These are phyloP conservation scores for Hericium rajendrae DNA, from an alignment of 768 basidiomycete genomes.

Conservation along the genomic window DNA sequence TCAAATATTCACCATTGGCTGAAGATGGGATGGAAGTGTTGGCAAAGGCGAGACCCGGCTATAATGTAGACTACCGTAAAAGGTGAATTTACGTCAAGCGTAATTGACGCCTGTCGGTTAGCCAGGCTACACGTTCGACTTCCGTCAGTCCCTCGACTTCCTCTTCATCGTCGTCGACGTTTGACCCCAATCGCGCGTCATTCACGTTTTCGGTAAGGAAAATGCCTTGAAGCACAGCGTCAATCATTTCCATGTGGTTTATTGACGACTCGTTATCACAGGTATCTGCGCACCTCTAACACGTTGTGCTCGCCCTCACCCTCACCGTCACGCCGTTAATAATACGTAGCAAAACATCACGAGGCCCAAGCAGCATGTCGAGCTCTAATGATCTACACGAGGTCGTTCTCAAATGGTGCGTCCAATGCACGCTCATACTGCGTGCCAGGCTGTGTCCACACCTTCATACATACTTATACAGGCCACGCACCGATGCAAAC, in stretches of 20 bases:
- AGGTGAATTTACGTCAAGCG: neutral
- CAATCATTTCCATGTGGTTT: neutral
- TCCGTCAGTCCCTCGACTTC: neutral
- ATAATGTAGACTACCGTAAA: too few species aligned
- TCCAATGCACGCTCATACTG: neutral
- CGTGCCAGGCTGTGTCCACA: neutral
- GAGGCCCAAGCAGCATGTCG: constrained; percentile 1
- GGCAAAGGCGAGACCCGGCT: too few species aligned
- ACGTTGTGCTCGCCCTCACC: neutral
- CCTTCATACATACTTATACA: constrained; percentile 8
- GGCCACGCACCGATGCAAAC: constrained; percentile 12
- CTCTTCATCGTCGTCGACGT: neutral
- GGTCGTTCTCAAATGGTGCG: constrained; percentile 3
- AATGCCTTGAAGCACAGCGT: too few species aligned
- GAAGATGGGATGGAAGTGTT: too few species aligned
- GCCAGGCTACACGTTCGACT: neutral
- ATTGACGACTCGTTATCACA: neutral
- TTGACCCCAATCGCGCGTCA: neutral
- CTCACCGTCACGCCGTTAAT: neutral
- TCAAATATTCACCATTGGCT: too few species aligned
- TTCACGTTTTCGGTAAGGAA: neutral
- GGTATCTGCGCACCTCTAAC: neutral
- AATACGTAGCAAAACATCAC: neutral
- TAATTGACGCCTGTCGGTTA: neutral
- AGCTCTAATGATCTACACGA: constrained; percentile 1